These are phyloP conservation scores for Botrytis medusae DNA, from an alignment of 2,329 filamentous ascomycete species.

Conservation along the genomic window DNA sequence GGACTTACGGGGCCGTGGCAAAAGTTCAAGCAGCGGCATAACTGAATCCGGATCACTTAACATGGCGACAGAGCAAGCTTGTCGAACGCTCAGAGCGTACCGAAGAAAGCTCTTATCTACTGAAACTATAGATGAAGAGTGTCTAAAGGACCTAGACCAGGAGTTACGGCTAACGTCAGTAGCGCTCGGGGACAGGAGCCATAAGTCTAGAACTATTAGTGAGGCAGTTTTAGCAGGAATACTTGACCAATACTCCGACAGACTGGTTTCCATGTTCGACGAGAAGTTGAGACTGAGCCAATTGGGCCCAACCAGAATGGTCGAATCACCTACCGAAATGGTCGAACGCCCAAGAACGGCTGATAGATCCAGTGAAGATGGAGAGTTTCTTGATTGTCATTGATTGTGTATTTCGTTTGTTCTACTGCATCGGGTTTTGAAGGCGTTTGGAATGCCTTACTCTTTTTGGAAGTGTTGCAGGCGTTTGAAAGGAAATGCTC, in stretches of 20 bases:
- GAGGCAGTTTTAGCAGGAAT: constrained; percentile 62
- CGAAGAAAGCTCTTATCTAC: constrained; percentile 61
- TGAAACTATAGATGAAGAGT: constrained; percentile 55
- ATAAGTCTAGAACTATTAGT: constrained; percentile 49
- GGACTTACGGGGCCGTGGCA: constrained; percentile 49
- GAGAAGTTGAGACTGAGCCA: constrained; percentile 60
- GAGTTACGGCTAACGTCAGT: constrained; percentile 63
- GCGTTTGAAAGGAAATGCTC: background rate
- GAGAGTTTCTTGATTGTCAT: constrained; percentile 18
- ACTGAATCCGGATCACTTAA: constrained; percentile 55
- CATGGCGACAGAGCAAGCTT: constrained; percentile 64
- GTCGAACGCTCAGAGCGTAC: constrained; percentile 60
- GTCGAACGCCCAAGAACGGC: constrained; percentile 34
- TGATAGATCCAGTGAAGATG: constrained; percentile 17
- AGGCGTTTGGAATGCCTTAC: constrained; percentile 9
- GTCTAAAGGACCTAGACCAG: constrained; percentile 62
- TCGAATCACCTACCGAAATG: constrained; percentile 16
- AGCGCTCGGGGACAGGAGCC: constrained; percentile 47
- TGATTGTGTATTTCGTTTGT: constrained; percentile 7
- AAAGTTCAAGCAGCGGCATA: constrained; percentile 44
- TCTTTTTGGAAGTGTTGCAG: background rate
- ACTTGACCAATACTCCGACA: constrained; percentile 73
- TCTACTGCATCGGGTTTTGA: background rate
- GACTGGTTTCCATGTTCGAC: constrained; percentile 68
- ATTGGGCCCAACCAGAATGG: constrained; percentile 27